Conservation (phyloP, 257 asterid genomes). For the Catharanthus roseus region DNA sequence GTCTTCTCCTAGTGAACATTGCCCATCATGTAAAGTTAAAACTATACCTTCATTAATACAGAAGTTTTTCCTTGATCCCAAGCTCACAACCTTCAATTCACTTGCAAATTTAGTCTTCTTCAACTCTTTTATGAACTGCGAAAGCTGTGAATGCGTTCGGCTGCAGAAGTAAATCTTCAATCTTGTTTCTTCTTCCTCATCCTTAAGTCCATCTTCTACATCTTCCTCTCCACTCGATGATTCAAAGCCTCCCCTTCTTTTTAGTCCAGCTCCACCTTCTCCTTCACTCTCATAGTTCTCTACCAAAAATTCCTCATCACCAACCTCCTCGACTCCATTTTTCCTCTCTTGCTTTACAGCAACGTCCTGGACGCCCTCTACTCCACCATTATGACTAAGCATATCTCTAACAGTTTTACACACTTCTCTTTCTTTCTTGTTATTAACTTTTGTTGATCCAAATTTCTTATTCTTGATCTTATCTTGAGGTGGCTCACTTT, state of each 20-base stretch:
- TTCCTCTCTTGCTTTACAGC: slow-evolving; percentile 20
- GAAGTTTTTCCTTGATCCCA: slow-evolving; percentile 89
- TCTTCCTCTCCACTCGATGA: slow-evolving; percentile 74
- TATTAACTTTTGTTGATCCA: slow-evolving; percentile 19
- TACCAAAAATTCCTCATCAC: slow-evolving; percentile 66
- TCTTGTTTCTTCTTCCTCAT: slow-evolving; percentile 48
- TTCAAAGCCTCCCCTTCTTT: slow-evolving; percentile 48
- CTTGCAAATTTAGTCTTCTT: slow-evolving; percentile 70
- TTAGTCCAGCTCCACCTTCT: slow-evolving; percentile 43
- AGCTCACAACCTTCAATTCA: slow-evolving; percentile 70
- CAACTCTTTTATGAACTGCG: slow-evolving; percentile 90
- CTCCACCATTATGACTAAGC: slow-evolving; percentile 22
- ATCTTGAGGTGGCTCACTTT: slow-evolving; percentile 30
- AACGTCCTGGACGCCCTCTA: slow-evolving; percentile 22
- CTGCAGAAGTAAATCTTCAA: slow-evolving; percentile 82
- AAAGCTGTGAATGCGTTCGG: slow-evolving; percentile 96
- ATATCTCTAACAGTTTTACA: slow-evolving; percentile 33
- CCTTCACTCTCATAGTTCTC: slow-evolving; percentile 78
- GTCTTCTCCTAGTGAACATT: slow-evolving; percentile 1
- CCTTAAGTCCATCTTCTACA: slow-evolving; percentile 32
- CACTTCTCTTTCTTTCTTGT: slow-evolving; percentile 19
- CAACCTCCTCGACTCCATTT: slow-evolving; percentile 41
- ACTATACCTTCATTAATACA: slow-evolving; percentile 86
- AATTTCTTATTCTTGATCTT: slow-evolving; percentile 24
- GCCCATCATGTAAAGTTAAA: background rate